A percentile compares a stretch with the other conserved stretches of the same genome.
Conservation (phyloP, 2,329 filamentous ascomycete genomes). For the Penicillium hesseltinei region DNA sequence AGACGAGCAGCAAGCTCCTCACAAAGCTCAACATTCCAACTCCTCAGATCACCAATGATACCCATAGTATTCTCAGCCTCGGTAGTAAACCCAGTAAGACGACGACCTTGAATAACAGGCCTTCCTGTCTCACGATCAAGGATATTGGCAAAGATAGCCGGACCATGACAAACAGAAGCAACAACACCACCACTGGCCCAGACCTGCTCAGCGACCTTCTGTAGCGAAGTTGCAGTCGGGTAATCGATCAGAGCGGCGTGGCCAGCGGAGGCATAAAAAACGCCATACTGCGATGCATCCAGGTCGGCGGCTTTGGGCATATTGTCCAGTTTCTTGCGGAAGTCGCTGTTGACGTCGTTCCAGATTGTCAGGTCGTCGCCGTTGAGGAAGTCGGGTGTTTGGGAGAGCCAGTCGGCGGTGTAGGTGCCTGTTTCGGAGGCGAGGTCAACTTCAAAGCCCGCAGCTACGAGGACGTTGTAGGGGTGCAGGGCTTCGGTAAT, state of each 20-base stretch:
- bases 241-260: constrained; percentile 50
- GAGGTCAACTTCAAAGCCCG: constrained; percentile 48
- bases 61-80: constrained; percentile 39
- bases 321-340: constrained; percentile 45
- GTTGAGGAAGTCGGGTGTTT: constrained; percentile 44
- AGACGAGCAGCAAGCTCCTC: constrained; percentile 34
- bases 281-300: constrained; percentile 29
- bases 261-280: constrained; percentile 19
- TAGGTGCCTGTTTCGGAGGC: constrained; percentile 48
- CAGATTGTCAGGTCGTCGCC: constrained; percentile 42
- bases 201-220: constrained; percentile 43
- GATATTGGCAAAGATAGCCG: constrained; percentile 40
- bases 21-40: constrained; percentile 35
- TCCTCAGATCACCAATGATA: constrained; percentile 32
- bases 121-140: constrained; percentile 34
- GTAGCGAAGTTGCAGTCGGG: constrained; percentile 42
- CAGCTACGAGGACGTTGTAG: constrained; percentile 45
- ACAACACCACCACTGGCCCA: constrained; percentile 45
- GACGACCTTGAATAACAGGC: constrained; percentile 40
- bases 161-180: constrained; percentile 44
- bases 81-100: constrained; percentile 43
- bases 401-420: constrained; percentile 46
- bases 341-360: constrained; percentile 44
- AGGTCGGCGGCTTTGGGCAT: constrained; percentile 41
- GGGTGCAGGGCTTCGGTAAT: constrained; percentile 51